Base-by-base conservation (phyloP, 2,329 filamentous ascomycete genomes). In the Diplodia sapinea region DNA sequence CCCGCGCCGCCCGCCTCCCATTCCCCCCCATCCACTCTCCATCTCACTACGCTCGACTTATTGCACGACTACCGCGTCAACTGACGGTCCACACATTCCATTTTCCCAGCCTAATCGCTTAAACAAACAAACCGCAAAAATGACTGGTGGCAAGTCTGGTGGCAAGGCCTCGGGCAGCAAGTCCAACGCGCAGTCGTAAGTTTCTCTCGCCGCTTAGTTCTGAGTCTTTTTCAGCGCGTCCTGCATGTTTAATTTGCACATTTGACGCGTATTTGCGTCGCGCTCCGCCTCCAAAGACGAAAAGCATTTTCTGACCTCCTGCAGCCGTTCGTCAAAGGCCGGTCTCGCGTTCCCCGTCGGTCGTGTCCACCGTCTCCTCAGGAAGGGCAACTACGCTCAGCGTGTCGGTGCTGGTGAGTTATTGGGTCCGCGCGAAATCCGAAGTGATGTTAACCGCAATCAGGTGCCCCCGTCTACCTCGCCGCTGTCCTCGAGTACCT, bases 141-240 rank as follows among this genome's bases (percentile, higher is more conserved):
- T 99, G 95, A 96, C 95, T 93, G 94, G 94, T 89, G 94, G 95
- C 85, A 99, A 99, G 87, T 97, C 94, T 86, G 95, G 95, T 85
- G 95, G 95, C 90, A 98, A 98, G 91, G 94, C 94, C 87, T 94
- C 91, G 86, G 93, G 94, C 86, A 91, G 91, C 87, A 99, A 99
- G 93, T 80, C 78, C 77, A 96, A 91, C 88, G 92, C 95, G 80
- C 95, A 98, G 88, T 97, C 94, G 95, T 98, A 86, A 89, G 94
- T 91, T 57, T 68, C 69, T 69, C 65, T 20, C 17, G 9, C 33
- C 20, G n/a, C 36, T 50, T 23, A 17, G 12, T 55, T 57, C 52
- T 64, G 68, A 71, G 70, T 65, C 36, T 70, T 56, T 73, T 76
- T 74, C 56, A 78, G 82, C 82, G 82, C 83, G 80, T 82, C 74